These are phyloP conservation scores for Rhizophagus clarus DNA, from an alignment of 192 early-diverging fungal species.

Conservation along the genomic window DNA sequence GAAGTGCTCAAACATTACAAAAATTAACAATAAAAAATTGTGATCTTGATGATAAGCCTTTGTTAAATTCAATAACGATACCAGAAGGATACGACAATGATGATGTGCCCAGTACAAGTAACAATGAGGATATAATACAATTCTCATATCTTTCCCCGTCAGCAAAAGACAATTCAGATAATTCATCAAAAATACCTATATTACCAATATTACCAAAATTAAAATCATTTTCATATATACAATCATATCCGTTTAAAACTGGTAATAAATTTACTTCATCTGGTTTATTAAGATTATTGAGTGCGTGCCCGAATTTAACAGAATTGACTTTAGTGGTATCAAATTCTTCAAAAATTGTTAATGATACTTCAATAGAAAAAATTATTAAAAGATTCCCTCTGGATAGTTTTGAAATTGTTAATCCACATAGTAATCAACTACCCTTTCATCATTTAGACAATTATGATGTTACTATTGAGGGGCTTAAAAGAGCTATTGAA, in stretches of 20 bases:
- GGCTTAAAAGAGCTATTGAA: background rate
- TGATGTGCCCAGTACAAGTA: background rate
- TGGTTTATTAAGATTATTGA: slow-evolving; percentile 3
- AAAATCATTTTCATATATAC: slow-evolving; percentile 2
- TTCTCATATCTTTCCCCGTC: background rate
- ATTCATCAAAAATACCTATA: background rate
- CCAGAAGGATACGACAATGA: background rate
- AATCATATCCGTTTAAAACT: background rate
- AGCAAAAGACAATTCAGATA: background rate
- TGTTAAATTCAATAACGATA: background rate
- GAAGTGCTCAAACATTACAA: background rate
- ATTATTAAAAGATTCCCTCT: background rate
- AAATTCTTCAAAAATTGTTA: background rate
- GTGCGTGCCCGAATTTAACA: background rate
- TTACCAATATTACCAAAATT: background rate
- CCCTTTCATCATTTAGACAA: slow-evolving; percentile 1
- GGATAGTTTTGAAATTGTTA: background rate
- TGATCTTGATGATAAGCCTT: slow-evolving; percentile 5
- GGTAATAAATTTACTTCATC: background rate
- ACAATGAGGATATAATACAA: background rate
- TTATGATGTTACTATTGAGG: slow-evolving; percentile 11
- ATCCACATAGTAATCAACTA: background rate
- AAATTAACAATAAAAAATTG: slow-evolving; percentile 1
- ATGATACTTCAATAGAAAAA: slow-evolving; percentile 1
- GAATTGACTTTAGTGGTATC: background rate